phyloP scores from a whole-genome alignment of 2,329 filamentous ascomycete species.

The Sclerotinia subarctica region DNA sequence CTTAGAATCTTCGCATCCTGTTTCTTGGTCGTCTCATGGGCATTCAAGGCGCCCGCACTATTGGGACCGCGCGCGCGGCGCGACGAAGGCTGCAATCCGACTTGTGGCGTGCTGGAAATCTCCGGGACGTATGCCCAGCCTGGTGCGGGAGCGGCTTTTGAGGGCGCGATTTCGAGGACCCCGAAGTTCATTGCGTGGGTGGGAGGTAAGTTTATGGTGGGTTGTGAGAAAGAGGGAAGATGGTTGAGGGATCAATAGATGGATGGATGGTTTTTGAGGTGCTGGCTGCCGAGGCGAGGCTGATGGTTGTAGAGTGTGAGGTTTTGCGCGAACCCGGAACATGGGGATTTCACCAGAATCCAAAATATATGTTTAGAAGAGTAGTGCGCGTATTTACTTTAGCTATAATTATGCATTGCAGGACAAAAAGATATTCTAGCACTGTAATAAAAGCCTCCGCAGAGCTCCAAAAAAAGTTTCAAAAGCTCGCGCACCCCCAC shows the following conservation, averaged over 20 bases:
- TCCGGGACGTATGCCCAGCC: slow-evolving; percentile 94
- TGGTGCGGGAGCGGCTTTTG: slow-evolving; percentile 67
- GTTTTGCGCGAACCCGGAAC: neutral
- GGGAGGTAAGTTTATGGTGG: no score
- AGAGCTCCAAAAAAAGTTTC: neutral
- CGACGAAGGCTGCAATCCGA: slow-evolving; percentile 50
- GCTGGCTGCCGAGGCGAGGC: neutral
- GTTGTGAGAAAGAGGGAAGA: neutral
- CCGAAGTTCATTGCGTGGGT: slow-evolving; percentile 61
- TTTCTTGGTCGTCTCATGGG: slow-evolving; percentile 69
- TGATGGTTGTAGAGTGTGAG: neutral
- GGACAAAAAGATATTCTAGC: neutral
- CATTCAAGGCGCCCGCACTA: slow-evolving; percentile 33
- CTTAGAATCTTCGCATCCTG: slow-evolving; percentile 79
- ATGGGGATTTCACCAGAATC: neutral
- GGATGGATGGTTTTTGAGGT: no score
- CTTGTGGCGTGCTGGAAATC: slow-evolving; percentile 52
- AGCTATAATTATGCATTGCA: neutral
- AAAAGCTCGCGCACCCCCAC: neutral
- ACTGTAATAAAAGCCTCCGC: neutral
- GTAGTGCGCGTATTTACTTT: neutral
- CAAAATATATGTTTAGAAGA: no score
- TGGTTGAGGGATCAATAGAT: no score
- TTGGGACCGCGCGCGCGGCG: slow-evolving; percentile 61
- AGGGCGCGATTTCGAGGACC: slow-evolving; percentile 77